Percentiles rank a stretch among this genome's conserved stretches.
Conservation (phyloP, 2,329 filamentous ascomycete species). For the Tolypocladium album region DNA sequence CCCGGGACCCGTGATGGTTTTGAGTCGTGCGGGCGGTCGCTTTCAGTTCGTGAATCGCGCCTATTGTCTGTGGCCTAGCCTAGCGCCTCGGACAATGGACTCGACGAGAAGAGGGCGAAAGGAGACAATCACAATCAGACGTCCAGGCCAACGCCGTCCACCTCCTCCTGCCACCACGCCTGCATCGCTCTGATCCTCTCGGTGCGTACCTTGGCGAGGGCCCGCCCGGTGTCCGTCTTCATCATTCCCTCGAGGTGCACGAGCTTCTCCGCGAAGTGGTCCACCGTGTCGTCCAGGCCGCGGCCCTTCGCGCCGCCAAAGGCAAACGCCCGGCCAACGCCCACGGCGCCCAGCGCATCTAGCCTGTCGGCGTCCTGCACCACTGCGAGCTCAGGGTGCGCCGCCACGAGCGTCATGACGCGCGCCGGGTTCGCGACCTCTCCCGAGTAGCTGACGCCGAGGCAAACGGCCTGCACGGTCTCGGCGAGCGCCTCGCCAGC, state of each 20-base stretch:
- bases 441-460: constrained; percentile 66
- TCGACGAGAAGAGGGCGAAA: not conserved
- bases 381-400: constrained; percentile 54
- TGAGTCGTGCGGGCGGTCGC: not conserved
- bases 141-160: constrained; percentile 6
- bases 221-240: constrained; percentile 48
- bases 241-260: constrained; percentile 52
- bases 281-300: constrained; percentile 53
- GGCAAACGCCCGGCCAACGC: constrained; percentile 55
- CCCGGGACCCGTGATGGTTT: not conserved
- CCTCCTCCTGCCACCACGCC: constrained; percentile 49
- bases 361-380: constrained; percentile 89
- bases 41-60: not conserved
- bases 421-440: constrained; percentile 56
- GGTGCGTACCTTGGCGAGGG: constrained; percentile 42
- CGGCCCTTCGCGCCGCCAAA: constrained; percentile 57
- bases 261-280: constrained; percentile 71
- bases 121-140: not conserved
- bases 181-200: constrained; percentile 40
- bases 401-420: constrained; percentile 49
- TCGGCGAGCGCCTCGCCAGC: constrained; percentile 46
- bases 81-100: not conserved
- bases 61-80: not conserved
- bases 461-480: constrained; percentile 61
- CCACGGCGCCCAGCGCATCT: constrained; percentile 83